These are phyloP conservation scores for Aureobasidium lini DNA, from an alignment of 2,329 filamentous ascomycete species.

Conservation along the genomic window DNA sequence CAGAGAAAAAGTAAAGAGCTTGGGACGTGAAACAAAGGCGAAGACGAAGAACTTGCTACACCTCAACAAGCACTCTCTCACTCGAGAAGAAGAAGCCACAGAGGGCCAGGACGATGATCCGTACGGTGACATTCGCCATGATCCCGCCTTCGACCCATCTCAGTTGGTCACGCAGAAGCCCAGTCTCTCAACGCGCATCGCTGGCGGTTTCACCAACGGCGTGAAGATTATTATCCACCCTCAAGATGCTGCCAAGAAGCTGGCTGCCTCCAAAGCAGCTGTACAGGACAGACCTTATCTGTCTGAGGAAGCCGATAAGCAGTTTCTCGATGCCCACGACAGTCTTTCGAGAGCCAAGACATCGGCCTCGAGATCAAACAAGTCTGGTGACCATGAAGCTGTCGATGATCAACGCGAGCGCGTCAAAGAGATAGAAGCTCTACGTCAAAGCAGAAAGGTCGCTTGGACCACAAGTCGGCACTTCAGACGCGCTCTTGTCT, in stretches of 20 bases:
- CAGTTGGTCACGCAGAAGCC: constrained; percentile 20
- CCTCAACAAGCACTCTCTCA: constrained; percentile 6
- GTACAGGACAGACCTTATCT: constrained; percentile 30
- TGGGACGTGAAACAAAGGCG: constrained; percentile 15
- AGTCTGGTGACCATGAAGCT: constrained; percentile 9
- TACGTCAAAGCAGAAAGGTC: constrained; percentile 30
- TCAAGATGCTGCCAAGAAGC: constrained; percentile 24
- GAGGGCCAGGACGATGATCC: constrained; percentile 12
- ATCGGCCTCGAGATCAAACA: constrained; percentile 2
- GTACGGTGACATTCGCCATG: constrained; percentile 13
- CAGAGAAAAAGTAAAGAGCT: constrained; percentile 11
- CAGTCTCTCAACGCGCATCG: constrained; percentile 16
- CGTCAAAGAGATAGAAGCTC: constrained; percentile 27
- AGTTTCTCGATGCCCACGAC: constrained; percentile 29
- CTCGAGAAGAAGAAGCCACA: constrained; percentile 2
- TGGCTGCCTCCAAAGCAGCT: constrained; percentile 27
- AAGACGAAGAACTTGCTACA: constrained; percentile 15
- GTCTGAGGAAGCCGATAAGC: constrained; percentile 26
- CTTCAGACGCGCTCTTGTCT: constrained; percentile 30
- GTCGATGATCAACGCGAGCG: constrained; percentile 14
- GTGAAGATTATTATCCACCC: constrained; percentile 26
- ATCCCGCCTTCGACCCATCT: constrained; percentile 31
- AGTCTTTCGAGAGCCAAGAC: constrained; percentile 20
- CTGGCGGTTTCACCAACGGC: constrained; percentile 17
- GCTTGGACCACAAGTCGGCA: constrained; percentile 34